Evolutionary conservation across 2,329 filamentous ascomycete genomes (phyloP).

Genomic region (Diaporthe sp.): DNA sequence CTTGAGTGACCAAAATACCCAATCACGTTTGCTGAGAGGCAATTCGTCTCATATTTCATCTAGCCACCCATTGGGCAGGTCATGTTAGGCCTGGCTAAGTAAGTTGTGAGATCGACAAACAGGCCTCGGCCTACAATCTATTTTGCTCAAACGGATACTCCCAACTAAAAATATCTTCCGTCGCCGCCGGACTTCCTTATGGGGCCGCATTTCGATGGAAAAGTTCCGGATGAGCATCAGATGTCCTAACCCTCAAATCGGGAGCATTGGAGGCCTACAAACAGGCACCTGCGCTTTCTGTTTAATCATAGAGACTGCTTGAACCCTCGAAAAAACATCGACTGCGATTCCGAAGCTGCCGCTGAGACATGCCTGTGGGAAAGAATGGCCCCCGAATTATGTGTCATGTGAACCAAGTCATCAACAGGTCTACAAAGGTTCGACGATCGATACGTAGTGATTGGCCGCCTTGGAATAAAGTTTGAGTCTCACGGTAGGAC

Average conservation of each 20-base stretch:
- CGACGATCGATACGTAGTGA: neutral
- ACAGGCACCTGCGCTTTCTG: neutral
- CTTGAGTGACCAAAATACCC: neutral
- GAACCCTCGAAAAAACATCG: too few relatives aligned
- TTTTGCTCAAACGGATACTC: neutral
- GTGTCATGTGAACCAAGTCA: neutral
- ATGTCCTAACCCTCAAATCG: too few relatives aligned
- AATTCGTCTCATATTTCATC: neutral
- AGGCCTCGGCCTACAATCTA: neutral
- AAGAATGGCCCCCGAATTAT: neutral
- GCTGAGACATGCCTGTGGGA: neutral
- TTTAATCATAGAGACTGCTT: neutral
- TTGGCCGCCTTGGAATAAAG: neutral
- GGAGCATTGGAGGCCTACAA: neutral
- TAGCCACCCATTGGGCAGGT: neutral
- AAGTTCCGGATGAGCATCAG: too few relatives aligned
- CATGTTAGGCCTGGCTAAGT: too few relatives aligned
- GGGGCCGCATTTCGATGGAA: neutral
- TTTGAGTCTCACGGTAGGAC: slow-evolving; percentile 10
- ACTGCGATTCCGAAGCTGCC: too few relatives aligned
- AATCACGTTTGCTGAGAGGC: neutral
- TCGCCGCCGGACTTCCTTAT: neutral
- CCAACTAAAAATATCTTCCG: neutral
- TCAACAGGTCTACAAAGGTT: neutral
- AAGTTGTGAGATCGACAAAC: neutral